phyloP scores from a whole-genome alignment of 2,329 filamentous ascomycete species.

The Sphaerostilbella broomeana region DNA sequence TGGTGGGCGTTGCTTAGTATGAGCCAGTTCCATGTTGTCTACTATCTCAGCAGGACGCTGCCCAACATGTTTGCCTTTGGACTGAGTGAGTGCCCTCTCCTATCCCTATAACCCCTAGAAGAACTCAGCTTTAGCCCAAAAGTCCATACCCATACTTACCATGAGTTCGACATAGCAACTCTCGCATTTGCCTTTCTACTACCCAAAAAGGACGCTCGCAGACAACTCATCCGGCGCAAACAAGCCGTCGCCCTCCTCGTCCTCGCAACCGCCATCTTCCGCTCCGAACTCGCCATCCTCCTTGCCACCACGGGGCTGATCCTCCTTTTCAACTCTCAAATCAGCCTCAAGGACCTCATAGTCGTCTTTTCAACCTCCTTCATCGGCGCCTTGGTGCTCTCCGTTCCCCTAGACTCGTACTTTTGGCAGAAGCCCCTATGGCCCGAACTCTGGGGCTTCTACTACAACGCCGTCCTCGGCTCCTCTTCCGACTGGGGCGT shows the following conservation, averaged over 20 bases:
- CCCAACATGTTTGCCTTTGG: slow-evolving; percentile 97
- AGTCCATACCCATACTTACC: not conserved
- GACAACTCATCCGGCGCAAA: slow-evolving; percentile 42
- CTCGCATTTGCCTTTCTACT: slow-evolving; percentile 50
- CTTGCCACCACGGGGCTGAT: slow-evolving; percentile 61
- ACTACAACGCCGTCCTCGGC: slow-evolving; percentile 82
- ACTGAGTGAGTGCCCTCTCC: slow-evolving; percentile 54
- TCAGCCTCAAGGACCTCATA: slow-evolving; percentile 53
- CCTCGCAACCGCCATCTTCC: slow-evolving; percentile 75
- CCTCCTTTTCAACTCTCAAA: slow-evolving; percentile 50
- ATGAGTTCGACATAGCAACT: too few relatives aligned
- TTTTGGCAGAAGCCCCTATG: slow-evolving; percentile 87
- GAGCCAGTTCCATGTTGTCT: slow-evolving; percentile 87
- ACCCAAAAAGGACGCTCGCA: slow-evolving; percentile 25
- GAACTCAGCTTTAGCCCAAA: too few relatives aligned
- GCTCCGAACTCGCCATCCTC: slow-evolving; percentile 80
- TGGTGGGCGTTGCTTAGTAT: slow-evolving; percentile 78
- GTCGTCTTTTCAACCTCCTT: slow-evolving; percentile 60
- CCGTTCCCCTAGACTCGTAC: slow-evolving; percentile 77
- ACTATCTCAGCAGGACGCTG: slow-evolving; percentile 84
- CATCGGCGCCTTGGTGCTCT: slow-evolving; percentile 58
- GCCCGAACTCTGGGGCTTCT: slow-evolving; percentile 86
- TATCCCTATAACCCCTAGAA: not conserved
- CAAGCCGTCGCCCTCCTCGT: slow-evolving; percentile 70
- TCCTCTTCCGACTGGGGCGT: slow-evolving; percentile 84